phyloP scores from a whole-genome alignment of 2,329 filamentous ascomycete genomes.

The Pestalotiopsis sp. region DNA sequence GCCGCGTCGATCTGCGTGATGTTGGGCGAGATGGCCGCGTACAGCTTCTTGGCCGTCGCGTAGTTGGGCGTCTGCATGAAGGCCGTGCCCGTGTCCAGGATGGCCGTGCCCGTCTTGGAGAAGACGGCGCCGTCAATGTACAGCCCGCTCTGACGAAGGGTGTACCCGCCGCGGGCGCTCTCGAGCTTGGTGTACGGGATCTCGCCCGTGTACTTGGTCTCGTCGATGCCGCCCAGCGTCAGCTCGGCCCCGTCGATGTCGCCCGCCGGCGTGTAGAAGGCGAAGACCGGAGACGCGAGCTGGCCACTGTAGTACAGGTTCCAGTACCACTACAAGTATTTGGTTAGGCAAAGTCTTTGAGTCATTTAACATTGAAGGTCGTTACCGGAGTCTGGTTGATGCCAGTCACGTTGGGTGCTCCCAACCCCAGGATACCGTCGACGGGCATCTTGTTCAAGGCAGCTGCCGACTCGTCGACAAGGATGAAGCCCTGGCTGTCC shows the following conservation, averaged over 20 bases:
- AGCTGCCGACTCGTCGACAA: slow-evolving; percentile 32
- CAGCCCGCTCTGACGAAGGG: slow-evolving; percentile 26
- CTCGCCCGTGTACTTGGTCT: slow-evolving; percentile 29
- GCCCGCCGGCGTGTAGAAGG: slow-evolving; percentile 29
- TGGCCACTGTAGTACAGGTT: slow-evolving; percentile 28
- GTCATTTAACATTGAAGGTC: too few species aligned
- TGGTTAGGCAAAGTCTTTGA: neutral
- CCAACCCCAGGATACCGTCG: slow-evolving; percentile 37
- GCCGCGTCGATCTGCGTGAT: slow-evolving; percentile 32
- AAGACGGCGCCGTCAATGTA: slow-evolving; percentile 26
- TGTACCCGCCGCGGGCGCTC: slow-evolving; percentile 17
- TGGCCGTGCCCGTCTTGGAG: slow-evolving; percentile 20
- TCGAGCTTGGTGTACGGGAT: slow-evolving; percentile 29
- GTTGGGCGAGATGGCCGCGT: slow-evolving; percentile 30
- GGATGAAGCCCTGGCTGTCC: slow-evolving; percentile 30
- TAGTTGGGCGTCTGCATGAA: slow-evolving; percentile 34
- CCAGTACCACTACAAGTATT: slow-evolving; percentile 25
- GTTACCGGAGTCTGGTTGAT: slow-evolving; percentile 11
- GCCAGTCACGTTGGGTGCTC: slow-evolving; percentile 16
- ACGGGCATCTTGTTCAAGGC: slow-evolving; percentile 28
- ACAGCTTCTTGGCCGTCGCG: slow-evolving; percentile 30
- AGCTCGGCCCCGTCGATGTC: slow-evolving; percentile 27
- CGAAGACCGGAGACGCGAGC: slow-evolving; percentile 29
- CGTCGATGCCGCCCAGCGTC: slow-evolving; percentile 36
- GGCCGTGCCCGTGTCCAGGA: slow-evolving; percentile 35